Percentiles rank a stretch among this genome's conserved stretches.
These are phyloP conservation scores for Pseudozyma tsukubaensis DNA, from an alignment of 1,284 basidiomycete species.

Conservation along the genomic window DNA sequence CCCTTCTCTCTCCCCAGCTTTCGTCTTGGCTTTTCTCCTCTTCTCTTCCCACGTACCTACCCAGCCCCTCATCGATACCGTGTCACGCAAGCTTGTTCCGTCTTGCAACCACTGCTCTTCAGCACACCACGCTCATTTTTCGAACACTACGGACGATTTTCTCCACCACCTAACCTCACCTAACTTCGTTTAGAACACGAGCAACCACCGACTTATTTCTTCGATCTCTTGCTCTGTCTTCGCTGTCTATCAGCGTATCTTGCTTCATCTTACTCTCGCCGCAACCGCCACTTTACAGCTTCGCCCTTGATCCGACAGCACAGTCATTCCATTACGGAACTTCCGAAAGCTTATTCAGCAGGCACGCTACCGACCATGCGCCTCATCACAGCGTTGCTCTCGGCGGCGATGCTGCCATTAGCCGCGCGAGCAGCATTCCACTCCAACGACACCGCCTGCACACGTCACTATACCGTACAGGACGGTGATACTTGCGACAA, in stretches of 20 bases:
- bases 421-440: slow-evolving; percentile 41
- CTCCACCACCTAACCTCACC: background rate
- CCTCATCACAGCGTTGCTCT: slow-evolving; percentile 15
- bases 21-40: background rate
- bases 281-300: background rate
- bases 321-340: background rate
- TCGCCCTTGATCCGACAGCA: background rate
- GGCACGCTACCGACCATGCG: slow-evolving; percentile 18
- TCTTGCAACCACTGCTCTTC: slow-evolving; percentile 37
- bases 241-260: background rate
- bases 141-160: background rate
- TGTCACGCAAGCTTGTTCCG: slow-evolving; percentile 1
- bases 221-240: slow-evolving; percentile 2
- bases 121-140: slow-evolving; percentile 40
- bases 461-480: slow-evolving; percentile 75
- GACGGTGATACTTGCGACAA: slow-evolving; percentile 77
- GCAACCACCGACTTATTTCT: too few species aligned
- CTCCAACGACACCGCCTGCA: slow-evolving; percentile 71
- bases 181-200: background rate
- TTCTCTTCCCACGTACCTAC: too few species aligned
- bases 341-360: background rate
- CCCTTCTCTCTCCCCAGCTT: background rate
- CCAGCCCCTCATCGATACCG: background rate
- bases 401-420: slow-evolving; percentile 25
- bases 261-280: too few species aligned